Conservation (phyloP, 208 protist genomes). For the Wallacemonas sp. region DNA sequence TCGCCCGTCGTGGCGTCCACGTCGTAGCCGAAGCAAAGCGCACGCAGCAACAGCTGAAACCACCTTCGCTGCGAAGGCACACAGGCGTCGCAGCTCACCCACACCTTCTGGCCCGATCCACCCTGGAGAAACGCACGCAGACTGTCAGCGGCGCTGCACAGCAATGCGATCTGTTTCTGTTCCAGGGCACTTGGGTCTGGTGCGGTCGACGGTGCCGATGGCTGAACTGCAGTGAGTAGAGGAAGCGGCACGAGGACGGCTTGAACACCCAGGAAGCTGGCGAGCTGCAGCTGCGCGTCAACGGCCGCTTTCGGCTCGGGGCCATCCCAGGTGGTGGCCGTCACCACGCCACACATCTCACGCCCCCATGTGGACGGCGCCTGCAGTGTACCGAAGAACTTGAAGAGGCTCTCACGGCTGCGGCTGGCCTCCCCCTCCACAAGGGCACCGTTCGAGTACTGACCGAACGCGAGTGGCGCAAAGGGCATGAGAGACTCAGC, state of each 20-base stretch:
- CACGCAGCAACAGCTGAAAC: constrained; percentile 52
- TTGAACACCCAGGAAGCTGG: constrained; percentile 63
- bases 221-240: no score
- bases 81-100: constrained; percentile 75
- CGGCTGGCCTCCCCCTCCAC: background rate
- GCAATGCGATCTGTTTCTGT: constrained; percentile 32
- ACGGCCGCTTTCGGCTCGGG: constrained; percentile 22
- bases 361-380: constrained; percentile 52
- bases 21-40: constrained; percentile 56
- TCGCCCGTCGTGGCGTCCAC: background rate
- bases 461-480: background rate
- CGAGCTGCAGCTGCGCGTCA: constrained; percentile 62
- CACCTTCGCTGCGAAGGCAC: constrained; percentile 41
- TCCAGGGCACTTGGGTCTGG: background rate
- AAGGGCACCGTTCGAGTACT: background rate
- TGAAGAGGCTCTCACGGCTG: constrained; percentile 2
- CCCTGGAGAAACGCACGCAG: constrained; percentile 36
- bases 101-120: constrained; percentile 42
- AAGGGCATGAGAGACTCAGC: background rate
- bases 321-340: constrained; percentile 36
- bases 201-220: background rate
- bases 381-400: constrained; percentile 31
- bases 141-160: constrained; percentile 38
- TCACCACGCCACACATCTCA: constrained; percentile 42
- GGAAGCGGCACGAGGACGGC: constrained; percentile 78